Conservation (phyloP, 148 eudicot species). For the Rheum nobile region DNA sequence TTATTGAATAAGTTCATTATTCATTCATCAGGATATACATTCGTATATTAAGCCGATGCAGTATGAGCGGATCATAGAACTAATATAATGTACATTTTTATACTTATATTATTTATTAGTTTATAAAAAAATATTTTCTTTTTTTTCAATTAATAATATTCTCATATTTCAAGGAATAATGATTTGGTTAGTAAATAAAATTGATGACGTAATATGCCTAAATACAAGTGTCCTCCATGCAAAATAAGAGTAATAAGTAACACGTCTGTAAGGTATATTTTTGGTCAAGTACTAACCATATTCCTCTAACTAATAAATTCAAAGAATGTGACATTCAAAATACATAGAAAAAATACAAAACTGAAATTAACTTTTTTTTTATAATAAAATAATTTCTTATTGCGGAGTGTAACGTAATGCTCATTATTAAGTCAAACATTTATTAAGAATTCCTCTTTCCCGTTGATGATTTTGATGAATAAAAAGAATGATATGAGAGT, state of each 20-base stretch:
- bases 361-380: neutral
- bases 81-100: neutral
- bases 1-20: too few species aligned
- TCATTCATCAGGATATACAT: too few species aligned
- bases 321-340: neutral
- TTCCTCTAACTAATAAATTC: neutral
- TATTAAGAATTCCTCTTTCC: neutral
- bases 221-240: constrained; percentile 7
- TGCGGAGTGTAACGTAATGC: neutral
- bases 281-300: neutral
- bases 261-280: neutral
- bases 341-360: neutral
- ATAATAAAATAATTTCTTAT: neutral
- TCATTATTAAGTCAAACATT: constrained; percentile 3
- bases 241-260: neutral
- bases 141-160: neutral
- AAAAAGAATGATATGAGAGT: neutral
- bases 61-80: too few species aligned
- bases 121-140: neutral
- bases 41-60: too few species aligned
- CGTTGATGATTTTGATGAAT: neutral
- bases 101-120: neutral
- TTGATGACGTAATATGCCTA: neutral
- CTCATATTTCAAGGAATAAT: neutral
- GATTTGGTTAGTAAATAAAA: neutral